A percentile compares a stretch with the other conserved stretches of the same genome.
Evolutionary conservation across 805 yeast genomes (phyloP).

Genomic region (Yarrowia sp.): DNA sequence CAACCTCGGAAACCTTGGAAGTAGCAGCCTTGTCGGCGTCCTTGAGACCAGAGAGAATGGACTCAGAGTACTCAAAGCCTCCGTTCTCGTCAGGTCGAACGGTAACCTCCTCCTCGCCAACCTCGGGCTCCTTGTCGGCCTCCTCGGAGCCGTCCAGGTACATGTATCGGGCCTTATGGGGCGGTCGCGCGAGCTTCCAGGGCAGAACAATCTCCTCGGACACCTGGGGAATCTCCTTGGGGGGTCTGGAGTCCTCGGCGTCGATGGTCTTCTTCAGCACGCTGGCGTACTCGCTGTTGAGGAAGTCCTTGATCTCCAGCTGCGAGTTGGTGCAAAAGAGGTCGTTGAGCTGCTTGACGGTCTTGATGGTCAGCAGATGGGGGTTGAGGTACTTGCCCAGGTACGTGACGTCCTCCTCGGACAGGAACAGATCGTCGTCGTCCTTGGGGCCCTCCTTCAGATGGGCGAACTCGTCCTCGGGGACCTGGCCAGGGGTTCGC

Average conservation of each 20-base stretch:
- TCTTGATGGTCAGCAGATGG: conserved; percentile 44
- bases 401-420: conserved; percentile 48
- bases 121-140: conserved; percentile 28
- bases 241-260: conserved; percentile 49
- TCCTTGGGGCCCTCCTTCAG: conserved; percentile 15
- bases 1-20: conserved; percentile 49
- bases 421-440: conserved; percentile 33
- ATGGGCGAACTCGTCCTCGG: conserved; percentile 17
- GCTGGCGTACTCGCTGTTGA: conserved; percentile 55
- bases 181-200: conserved; percentile 91
- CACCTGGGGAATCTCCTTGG: conserved; percentile 56
- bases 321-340: conserved; percentile 67
- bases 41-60: neutral
- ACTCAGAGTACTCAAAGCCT: conserved; percentile 10
- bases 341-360: conserved; percentile 47
- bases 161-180: conserved; percentile 85
- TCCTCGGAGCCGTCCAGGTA: conserved; percentile 63
- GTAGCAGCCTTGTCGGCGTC: conserved; percentile 28
- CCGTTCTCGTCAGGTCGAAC: conserved; percentile 15
- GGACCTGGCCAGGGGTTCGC: conserved; percentile 31
- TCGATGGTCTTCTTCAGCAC: conserved; percentile 47
- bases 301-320: conserved; percentile 61
- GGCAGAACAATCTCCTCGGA: conserved; percentile 60
- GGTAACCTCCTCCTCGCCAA: conserved; percentile 32
- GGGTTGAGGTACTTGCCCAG: conserved; percentile 58